Percentiles rank a stretch among this genome's conserved stretches.
Conservation (phyloP, 2,329 filamentous ascomycete genomes). For the Stenocarpella maydis region DNA sequence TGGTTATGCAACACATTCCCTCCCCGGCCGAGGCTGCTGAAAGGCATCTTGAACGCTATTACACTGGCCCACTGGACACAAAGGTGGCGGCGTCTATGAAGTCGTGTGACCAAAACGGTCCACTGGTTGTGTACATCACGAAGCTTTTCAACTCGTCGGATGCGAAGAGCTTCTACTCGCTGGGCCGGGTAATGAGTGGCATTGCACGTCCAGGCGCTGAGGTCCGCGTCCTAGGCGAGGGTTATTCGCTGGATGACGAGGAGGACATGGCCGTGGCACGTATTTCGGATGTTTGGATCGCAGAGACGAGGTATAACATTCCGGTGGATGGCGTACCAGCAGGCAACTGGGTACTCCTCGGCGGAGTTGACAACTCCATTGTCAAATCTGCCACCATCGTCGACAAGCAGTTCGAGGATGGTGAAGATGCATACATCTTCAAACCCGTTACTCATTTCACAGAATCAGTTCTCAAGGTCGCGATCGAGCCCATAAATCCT, state of each 20-base stretch:
- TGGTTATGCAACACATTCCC: conserved; percentile 89
- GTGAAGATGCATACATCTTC: conserved; percentile 96
- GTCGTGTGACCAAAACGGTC: conserved; percentile 86
- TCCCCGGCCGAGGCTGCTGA: conserved; percentile 83
- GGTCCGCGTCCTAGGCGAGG: conserved; percentile 92
- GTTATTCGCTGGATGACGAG: conserved; percentile 95
- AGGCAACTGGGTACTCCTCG: conserved; percentile 90
- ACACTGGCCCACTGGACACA: conserved; percentile 88
- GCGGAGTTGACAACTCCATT: conserved; percentile 96
- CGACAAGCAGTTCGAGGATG: conserved; percentile 78
- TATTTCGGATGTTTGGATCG: conserved; percentile 87
- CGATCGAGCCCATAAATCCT: conserved; percentile 97
- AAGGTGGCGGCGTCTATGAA: conserved; percentile 83
- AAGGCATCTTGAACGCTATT: conserved; percentile 82
- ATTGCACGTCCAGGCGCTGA: conserved; percentile 82
- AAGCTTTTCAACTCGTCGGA: conserved; percentile 93
- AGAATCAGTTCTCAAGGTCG: conserved; percentile 96
- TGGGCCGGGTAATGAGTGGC: conserved; percentile 92
- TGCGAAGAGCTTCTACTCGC: conserved; percentile 88
- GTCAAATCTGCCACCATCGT: conserved; percentile 96
- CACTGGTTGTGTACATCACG: conserved; percentile 88
- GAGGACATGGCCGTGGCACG: conserved; percentile 94
- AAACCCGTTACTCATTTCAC: conserved; percentile 93
- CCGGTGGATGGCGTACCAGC: conserved; percentile 91
- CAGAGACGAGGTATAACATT: conserved; percentile 92